Conservation (phyloP, 2,329 filamentous ascomycete species). For the Arthrobotrys megalospora region DNA sequence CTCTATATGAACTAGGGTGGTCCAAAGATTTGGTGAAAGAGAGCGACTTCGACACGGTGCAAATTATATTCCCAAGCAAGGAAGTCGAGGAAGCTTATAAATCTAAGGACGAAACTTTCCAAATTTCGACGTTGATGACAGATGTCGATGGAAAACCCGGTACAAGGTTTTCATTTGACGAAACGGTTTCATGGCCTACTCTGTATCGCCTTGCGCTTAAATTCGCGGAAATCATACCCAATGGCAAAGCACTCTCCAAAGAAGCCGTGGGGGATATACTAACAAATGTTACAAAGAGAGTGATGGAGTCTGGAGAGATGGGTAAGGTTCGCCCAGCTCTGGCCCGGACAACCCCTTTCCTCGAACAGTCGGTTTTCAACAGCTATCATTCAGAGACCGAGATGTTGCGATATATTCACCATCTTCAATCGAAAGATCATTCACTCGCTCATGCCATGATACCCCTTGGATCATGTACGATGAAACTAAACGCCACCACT, state of each 20-base stretch:
- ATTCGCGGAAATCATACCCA: too few relatives aligned
- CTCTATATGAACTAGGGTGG: conserved; percentile 36
- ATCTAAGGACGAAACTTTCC: background rate
- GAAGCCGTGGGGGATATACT: too few relatives aligned
- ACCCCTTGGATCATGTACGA: conserved; percentile 94
- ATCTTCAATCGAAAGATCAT: conserved; percentile 93
- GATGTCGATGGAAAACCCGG: background rate
- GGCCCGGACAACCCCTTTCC: conserved; percentile 79
- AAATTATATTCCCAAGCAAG: conserved; percentile 18
- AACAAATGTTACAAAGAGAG: too few relatives aligned
- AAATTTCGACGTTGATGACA: too few relatives aligned
- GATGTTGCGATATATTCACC: conserved; percentile 91
- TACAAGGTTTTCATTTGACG: conserved; percentile 44
- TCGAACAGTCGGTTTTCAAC: conserved; percentile 96
- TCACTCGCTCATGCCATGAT: conserved; percentile 99
- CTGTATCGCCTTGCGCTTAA: too few relatives aligned
- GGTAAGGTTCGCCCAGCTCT: conserved; percentile 71
- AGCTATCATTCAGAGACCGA: conserved; percentile 95
- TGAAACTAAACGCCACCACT: conserved; percentile 95
- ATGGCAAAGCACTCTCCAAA: background rate
- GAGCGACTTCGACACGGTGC: conserved; percentile 54
- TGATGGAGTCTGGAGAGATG: conserved; percentile 17
- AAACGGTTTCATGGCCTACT: conserved; percentile 4
- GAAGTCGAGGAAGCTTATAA: background rate
- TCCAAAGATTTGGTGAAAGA: conserved; percentile 34